Percentiles rank a stretch among this genome's conserved stretches.
Conservation (phyloP, 2,329 filamentous ascomycete genomes). For the Fusarium pilosicola region DNA sequence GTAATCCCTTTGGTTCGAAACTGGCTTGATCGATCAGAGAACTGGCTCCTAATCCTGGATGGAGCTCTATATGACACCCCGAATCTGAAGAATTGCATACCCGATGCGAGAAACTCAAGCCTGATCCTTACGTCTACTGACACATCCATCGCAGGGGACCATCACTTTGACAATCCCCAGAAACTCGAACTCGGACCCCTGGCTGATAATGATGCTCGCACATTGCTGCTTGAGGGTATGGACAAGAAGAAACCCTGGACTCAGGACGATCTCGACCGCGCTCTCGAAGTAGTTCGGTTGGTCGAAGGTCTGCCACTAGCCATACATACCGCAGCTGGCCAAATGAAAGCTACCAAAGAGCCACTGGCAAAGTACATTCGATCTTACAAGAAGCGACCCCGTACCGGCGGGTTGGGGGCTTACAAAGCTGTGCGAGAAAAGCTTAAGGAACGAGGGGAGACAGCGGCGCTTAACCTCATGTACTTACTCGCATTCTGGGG, state of each 20-base stretch:
- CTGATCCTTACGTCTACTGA: constrained; percentile 41
- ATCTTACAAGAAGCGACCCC: constrained; percentile 35
- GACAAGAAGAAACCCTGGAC: constrained; percentile 39
- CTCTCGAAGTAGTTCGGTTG: constrained; percentile 31
- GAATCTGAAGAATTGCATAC: constrained; percentile 29
- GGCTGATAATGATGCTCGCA: constrained; percentile 26
- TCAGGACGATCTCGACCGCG: constrained; percentile 32
- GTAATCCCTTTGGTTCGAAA: constrained; percentile 33
- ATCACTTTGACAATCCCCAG: constrained; percentile 38
- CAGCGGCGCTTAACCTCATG: constrained; percentile 38
- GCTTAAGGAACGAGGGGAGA: constrained; percentile 38
- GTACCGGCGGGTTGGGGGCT: constrained; percentile 32
- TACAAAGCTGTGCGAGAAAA: constrained; percentile 40
- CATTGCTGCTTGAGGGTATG: constrained; percentile 39
- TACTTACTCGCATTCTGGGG: constrained; percentile 40
- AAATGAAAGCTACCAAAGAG: constrained; percentile 36
- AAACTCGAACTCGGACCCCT: constrained; percentile 38
- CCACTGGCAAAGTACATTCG: constrained; percentile 41
- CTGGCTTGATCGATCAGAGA: constrained; percentile 35
- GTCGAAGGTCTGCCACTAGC: constrained; percentile 37
- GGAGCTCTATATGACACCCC: constrained; percentile 38
- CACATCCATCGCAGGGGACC: constrained; percentile 37
- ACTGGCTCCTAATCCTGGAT: constrained; percentile 42
- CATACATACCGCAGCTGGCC: constrained; percentile 35
- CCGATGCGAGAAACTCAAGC: constrained; percentile 37